Conservation (phyloP, 495 filamentous ascomycete species). For the Parathielavia appendiculata region DNA sequence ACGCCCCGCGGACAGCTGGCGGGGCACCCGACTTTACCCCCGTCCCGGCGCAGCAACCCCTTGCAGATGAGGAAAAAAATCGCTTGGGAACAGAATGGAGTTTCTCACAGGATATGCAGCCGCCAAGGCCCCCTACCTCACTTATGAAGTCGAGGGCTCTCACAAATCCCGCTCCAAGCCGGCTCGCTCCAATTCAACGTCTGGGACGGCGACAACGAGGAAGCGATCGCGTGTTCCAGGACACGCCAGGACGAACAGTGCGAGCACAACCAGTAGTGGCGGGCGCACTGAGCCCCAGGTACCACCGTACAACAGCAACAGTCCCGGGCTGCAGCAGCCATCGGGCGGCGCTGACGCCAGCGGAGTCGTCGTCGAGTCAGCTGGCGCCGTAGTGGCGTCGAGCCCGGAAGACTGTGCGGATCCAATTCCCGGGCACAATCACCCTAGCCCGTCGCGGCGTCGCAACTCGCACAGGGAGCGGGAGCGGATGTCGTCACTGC, state of each 20-base stretch:
- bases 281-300: conserved; percentile 20
- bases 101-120: conserved; percentile 34
- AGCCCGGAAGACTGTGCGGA: conserved; percentile 8
- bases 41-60: conserved; percentile 6
- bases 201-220: conserved; percentile 21
- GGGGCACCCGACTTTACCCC: conserved; percentile 10
- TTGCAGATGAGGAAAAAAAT: conserved; percentile 16
- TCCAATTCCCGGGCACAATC: conserved; percentile 10
- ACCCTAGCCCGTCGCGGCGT: conserved; percentile 14
- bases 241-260: conserved; percentile 30
- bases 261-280: conserved; percentile 32
- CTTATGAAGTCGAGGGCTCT: conserved; percentile 33
- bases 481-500: conserved; percentile 28
- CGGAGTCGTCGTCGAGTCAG: conserved; percentile 8
- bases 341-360: conserved; percentile 17
- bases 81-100: conserved; percentile 27
- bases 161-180: conserved; percentile 22
- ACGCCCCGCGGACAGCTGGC: conserved; percentile 6
- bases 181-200: conserved; percentile 35
- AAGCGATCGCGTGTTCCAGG: conserved; percentile 30
- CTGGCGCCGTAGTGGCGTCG: conserved; percentile 10
- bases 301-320: conserved; percentile 13
- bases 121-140: conserved; percentile 34
- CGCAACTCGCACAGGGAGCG: conserved; percentile 26
- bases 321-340: conserved; percentile 18